phyloP scores from a whole-genome alignment of 2,329 filamentous ascomycete species.

The Trichoderma asperellum region DNA sequence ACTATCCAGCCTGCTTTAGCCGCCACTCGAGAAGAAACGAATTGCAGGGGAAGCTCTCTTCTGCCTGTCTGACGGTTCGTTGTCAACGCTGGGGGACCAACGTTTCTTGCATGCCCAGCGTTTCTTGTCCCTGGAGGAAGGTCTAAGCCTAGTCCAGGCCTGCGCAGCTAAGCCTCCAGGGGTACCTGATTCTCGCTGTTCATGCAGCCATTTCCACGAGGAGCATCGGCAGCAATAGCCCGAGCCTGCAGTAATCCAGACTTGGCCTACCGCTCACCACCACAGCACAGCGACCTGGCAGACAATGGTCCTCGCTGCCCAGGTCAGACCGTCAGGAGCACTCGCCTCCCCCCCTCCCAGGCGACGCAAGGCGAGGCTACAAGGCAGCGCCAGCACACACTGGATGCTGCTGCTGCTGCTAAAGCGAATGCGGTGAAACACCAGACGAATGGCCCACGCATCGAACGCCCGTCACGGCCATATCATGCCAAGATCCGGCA shows the following conservation, averaged over 20 bases:
- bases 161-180: neutral
- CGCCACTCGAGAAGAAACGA: neutral
- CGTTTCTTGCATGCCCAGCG: neutral
- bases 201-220: neutral
- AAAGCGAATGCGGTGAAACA: neutral
- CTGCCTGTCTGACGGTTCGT: neutral
- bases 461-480: slow-evolving; percentile 1
- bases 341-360: neutral
- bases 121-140: neutral
- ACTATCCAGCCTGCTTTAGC: neutral
- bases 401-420: neutral
- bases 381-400: slow-evolving; percentile 1
- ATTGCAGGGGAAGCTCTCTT: neutral
- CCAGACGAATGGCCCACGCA: neutral
- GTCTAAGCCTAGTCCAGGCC: neutral
- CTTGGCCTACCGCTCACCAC: neutral
- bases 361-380: neutral
- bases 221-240: slow-evolving; percentile 3
- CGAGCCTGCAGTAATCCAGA: neutral
- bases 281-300: neutral
- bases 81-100: neutral
- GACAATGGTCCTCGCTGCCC: neutral
- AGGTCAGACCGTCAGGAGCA: neutral
- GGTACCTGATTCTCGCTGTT: neutral
- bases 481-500: neutral